phyloP scores from a whole-genome alignment of 257 asterid genomes.

The Nicotiana sylvestris region DNA sequence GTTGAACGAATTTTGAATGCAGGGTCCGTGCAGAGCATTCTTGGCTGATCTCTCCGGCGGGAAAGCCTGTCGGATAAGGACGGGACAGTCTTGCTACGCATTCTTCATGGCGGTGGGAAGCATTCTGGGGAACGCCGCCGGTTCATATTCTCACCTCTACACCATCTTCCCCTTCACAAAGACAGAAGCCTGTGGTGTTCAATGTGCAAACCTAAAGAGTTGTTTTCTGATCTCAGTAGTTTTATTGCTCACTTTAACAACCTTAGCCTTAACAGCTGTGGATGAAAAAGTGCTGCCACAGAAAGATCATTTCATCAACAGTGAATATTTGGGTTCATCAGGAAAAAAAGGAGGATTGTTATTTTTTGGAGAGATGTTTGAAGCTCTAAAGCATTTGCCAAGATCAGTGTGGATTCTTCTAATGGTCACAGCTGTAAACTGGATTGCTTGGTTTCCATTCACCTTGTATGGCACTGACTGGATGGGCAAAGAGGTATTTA shows the following conservation, averaged over 20 bases:
- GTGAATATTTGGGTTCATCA: neutral
- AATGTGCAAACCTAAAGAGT: constrained; percentile 18
- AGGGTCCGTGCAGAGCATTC: constrained; percentile 20
- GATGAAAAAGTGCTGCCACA: neutral
- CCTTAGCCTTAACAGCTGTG: neutral
- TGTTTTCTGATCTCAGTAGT: constrained; percentile 14
- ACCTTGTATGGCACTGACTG: constrained; percentile 33
- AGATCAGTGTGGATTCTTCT: constrained; percentile 30
- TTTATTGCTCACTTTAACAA: constrained; percentile 4
- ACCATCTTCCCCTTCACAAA: constrained; percentile 3
- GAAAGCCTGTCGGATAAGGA: neutral
- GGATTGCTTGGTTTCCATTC: constrained; percentile 36
- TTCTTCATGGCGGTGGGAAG: constrained; percentile 22
- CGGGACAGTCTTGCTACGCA: constrained; percentile 2
- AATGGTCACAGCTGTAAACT: constrained; percentile 24
- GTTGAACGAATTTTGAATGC: too few species aligned
- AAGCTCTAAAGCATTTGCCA: constrained; percentile 20
- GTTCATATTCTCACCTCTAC: constrained; percentile 5
- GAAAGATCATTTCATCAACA: neutral
- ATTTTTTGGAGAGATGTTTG: constrained; percentile 18
- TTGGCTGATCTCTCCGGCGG: constrained; percentile 13
- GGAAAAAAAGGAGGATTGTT: neutral
- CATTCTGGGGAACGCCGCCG: constrained; percentile 15
- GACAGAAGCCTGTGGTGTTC: constrained; percentile 11
- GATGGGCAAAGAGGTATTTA: constrained; percentile 27